Evolutionary conservation across 306 rosid species (phyloP).

Genomic region (Leucaena leucocephala): DNA sequence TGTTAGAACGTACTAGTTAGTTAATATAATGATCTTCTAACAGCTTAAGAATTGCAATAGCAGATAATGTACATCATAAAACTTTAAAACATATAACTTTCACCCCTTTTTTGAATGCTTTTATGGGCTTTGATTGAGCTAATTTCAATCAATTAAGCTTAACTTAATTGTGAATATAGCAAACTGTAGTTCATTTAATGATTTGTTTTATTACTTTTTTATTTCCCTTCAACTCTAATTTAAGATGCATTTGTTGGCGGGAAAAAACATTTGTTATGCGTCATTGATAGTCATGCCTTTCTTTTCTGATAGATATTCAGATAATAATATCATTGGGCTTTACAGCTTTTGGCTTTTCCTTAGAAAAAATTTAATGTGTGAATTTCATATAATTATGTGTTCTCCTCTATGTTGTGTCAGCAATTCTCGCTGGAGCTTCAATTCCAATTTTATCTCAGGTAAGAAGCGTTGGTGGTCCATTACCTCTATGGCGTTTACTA

Average conservation of each 20-base stretch:
- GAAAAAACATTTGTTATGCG: background rate
- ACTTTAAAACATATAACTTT: background rate
- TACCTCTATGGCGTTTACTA: background rate
- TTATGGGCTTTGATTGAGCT: background rate
- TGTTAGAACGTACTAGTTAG: conserved; percentile 2
- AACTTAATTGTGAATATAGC: background rate
- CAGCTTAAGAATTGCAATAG: background rate
- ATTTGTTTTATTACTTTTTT: background rate
- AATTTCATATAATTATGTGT: conserved; percentile 19
- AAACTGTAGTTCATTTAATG: background rate
- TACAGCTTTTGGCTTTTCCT: background rate
- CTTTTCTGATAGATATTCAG: background rate
- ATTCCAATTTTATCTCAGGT: conserved; percentile 96
- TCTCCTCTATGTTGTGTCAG: conserved; percentile 55
- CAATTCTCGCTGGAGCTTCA: conserved; percentile 92
- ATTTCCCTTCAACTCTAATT: background rate
- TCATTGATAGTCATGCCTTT: conserved; percentile 18
- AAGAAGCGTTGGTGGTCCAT: conserved; percentile 18
- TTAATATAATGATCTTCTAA: background rate
- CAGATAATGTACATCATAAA: conserved; percentile 5
- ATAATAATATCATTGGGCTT: conserved; percentile 20
- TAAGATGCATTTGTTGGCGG: background rate
- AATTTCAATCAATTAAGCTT: background rate
- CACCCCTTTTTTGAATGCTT: background rate
- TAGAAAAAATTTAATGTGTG: background rate